Evolutionary conservation across 208 protist genomes (phyloP), one percentile per base, ranked within the genome.

Genomic region (Acanthamoeba quina): DNA sequence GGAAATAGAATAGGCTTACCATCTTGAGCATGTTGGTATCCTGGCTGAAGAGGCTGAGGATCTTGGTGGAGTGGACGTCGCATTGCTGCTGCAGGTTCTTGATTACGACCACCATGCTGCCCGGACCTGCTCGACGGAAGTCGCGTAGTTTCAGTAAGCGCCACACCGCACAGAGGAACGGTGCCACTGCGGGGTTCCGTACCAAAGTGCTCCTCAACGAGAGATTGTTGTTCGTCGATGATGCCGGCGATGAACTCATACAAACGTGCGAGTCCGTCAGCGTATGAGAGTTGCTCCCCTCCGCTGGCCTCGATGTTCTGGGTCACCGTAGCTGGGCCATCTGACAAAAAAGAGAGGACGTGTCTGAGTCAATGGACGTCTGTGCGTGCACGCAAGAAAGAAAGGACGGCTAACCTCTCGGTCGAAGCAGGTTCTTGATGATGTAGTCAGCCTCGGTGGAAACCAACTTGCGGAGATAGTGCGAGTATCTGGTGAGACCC

Each of bases 211-310:
- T 66, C 85, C 58, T 91, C 85, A 0, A 91, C 85, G 34, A 91
- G 31, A n/a, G 85, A 72, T n/a, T 91, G 85, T 26, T 74, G 85
- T 34, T 91, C 85, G n/a, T 91, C 85, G 17, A 91, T 72, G 31
- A 91, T 91, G 60, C 44, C 13, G 26, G 85, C 85, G 24, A 91
- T 91, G 60, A 91, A 91, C 85, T 91, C 85, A 26, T 74, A 91
- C n/a, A 91, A 56, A 34, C 62, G 85, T 11, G 62, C 62, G n/a
- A 91, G 62, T 10, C 60, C 85, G 15, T 91, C 85, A 21, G 60
- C 85, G 24, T 91, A 91, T 0, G 54, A 49, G 24, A 91, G 60
- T 58, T 91, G 60, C 37, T 72, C 60, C 29, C 37, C 85, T n/a
- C 26, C 85, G 52, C 58, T 37, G 0, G 85, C 15, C 10, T 86